Evolutionary conservation across 495 filamentous ascomycete species (phyloP), one percentile per base, ranked within the genome.

Genomic region (Ramalina peruviana): DNA sequence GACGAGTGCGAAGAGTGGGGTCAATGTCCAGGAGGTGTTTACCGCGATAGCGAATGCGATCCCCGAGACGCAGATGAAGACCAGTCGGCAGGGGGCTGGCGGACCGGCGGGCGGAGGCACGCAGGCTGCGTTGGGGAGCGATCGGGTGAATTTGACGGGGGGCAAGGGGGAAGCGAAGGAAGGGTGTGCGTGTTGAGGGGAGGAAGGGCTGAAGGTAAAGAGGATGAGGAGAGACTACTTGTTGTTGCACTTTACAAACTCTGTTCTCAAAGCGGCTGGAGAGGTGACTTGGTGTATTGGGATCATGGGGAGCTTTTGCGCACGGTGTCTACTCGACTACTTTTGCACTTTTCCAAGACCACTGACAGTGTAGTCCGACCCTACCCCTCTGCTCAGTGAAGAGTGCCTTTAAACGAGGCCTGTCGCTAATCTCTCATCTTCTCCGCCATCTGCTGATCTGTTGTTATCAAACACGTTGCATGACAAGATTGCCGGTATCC

Each of bases 11-110:
- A 98, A 98, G 78, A 89, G 88, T 3, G 93, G 92, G 11, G 71
- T 80, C 55, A 94, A 95, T 65, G 92, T 98, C 27, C 78, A 82
- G 54, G 89, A 92, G 55, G 92, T 98, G 20, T 98, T 98, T 65
- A 94, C 90, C 41, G 89, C 90, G n/a, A 96, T 97, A 62, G 90
- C 90, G 49, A 94, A 94, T 60, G 86, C 88, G 23, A 97, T 97
- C 52, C 90, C 92, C 1, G 92, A 97, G 68, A 92, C 87, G 53
- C 92, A 84, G 54, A 71, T 97, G 66, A 97, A 96, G 77, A 87
- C 82, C 36, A 75, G 82, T 36, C 78, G 87, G 42, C 23, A 27
- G 12, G 19, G 26, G 16, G 83, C 80, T 11, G 67, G 76, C 17
- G 79, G 76, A 23, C 73, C 81, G 25, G 75, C 73, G 36, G 74